Evolutionary conservation across 768 basidiomycete species (phyloP).

Genomic region (Auricularia heimuer): DNA sequence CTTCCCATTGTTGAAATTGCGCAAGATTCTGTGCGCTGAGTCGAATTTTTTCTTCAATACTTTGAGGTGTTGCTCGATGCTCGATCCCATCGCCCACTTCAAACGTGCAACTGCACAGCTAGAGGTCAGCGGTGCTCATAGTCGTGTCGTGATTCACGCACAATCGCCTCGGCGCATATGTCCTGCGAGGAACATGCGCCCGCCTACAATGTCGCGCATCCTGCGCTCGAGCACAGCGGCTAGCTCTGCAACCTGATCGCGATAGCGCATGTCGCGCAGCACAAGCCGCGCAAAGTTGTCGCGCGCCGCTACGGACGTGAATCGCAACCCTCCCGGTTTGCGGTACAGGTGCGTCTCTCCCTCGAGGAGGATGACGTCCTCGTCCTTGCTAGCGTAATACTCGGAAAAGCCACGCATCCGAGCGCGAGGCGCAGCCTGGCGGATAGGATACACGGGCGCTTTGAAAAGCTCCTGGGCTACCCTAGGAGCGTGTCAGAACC

Average conservation of each 20-base stretch:
- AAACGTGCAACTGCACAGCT: background rate
- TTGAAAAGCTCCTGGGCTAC: constrained; percentile 2
- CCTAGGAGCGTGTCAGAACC: background rate
- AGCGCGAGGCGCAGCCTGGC: background rate
- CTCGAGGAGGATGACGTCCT: constrained; percentile 2
- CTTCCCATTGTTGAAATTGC: background rate
- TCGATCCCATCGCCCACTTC: background rate
- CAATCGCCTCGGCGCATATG: constrained; percentile 12
- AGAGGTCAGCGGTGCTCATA: background rate
- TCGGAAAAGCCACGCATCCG: background rate
- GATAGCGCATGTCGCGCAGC: constrained; percentile 6
- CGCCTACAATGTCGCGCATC: constrained; percentile 4
- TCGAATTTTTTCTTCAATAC: background rate
- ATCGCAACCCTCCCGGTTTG: constrained; percentile 4
- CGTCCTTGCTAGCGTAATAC: background rate
- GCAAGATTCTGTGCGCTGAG: background rate
- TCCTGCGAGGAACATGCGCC: constrained; percentile 6
- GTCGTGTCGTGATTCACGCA: background rate
- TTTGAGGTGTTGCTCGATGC: background rate
- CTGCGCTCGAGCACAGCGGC: constrained; percentile 3
- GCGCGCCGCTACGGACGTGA: background rate
- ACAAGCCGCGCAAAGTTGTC: constrained; percentile 7
- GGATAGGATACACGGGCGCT: constrained; percentile 3
- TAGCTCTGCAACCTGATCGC: background rate
- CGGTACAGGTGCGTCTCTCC: constrained; percentile 7